Base-by-base conservation (phyloP, 305 asterid species). In the Ajuga reptans region DNA sequence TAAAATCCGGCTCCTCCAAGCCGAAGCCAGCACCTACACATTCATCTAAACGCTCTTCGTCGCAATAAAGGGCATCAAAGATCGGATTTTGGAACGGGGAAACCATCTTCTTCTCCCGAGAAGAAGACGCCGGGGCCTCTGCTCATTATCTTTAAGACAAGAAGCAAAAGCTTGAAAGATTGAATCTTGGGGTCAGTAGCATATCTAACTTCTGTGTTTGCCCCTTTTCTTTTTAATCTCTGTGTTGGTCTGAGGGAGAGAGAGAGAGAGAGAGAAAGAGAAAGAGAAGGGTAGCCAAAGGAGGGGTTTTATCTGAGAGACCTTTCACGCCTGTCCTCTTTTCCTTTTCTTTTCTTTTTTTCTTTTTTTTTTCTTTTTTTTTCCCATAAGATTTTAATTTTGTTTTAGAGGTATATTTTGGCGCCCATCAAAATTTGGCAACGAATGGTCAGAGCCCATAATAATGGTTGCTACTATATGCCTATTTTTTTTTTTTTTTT, bases 281-380 rank as follows among this genome's bases (percentile, higher is more conserved):
- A 27, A 10, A 1, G 39, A 3, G 36, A 14, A 31, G 65, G 72
- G 31, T 66, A 59, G 60, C 68, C 46, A 74, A 67, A 50, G 51
- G 43, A 72, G 72, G 76, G 80, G 73, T 75, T 79, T 79, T 79
- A 75, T 75, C 70, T 75, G 83, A 77, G 84, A 78, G 64, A 45
- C 82, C 85, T 81, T 76, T 82, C 93, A 90, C 87, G 93, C 91
- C 83, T 74, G 91, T 79, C 91, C 85, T 75, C 75, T 82, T 83
- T 79, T 47, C 2, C 31, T 0, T 52, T 16, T 4, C 31, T 16
- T 58, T 66, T 71, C 24, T 37, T 29, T 34, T 54, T 71, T 49
- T 45, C 49, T 43, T 54, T 37, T 47, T 45, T 4, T 14, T 21
- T 60, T 10, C 5, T 33, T 49, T 71, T 34, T 42, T 45, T 21